Base-by-base conservation (phyloP, 2,329 filamentous ascomycete genomes). In the Mariannaea sp. region DNA sequence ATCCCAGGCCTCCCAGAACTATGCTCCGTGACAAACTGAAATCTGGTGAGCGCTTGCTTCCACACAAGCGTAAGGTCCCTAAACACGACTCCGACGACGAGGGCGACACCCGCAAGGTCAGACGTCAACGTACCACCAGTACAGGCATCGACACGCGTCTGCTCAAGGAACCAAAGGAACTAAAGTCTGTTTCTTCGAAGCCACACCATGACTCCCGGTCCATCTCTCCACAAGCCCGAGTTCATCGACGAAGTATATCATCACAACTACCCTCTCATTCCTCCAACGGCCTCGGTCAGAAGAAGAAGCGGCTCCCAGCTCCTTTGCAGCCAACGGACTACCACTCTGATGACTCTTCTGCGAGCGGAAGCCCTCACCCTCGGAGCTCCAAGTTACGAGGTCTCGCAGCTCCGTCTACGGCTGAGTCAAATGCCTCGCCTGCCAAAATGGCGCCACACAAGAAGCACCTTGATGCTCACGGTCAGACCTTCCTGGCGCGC, bases 391-490 rank as follows among this genome's bases (percentile, higher is more conserved):
- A 83, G 57, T 65, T 83, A 46, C 80, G 82, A 40, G 80, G 76
- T 58, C 71, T 85, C 14, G 77, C 79, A 33, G 82, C 81, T 1
- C 80, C 83, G 7, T 75, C 78, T 9, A 79, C 81, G 3, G 76
- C 82, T 60, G 80, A 86, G 55, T 77, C 84, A 64, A 76, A 83
- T 63, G 79, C 86, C 62, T 85, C 90, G 43, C 80, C 89, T 53
- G 81, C 85, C 62, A 86, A 88, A 63, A 84, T 90, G 71, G 76
- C 75, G 0, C 83, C 84, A 2, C 88, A 90, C 68, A 95, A 93
- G 71, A 93, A 94, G 64, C 88, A 93, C 67, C 85, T 93, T 17
- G 94, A 97, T 73, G 89, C 91, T 49, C 96, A 95, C 69, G 94
- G 94, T 17, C 89, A 95, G 62, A 99, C 94, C 4, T 83, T 88